Conservation (phyloP, 1,284 basidiomycete species). For the Paramarasmius palmivorus region DNA sequence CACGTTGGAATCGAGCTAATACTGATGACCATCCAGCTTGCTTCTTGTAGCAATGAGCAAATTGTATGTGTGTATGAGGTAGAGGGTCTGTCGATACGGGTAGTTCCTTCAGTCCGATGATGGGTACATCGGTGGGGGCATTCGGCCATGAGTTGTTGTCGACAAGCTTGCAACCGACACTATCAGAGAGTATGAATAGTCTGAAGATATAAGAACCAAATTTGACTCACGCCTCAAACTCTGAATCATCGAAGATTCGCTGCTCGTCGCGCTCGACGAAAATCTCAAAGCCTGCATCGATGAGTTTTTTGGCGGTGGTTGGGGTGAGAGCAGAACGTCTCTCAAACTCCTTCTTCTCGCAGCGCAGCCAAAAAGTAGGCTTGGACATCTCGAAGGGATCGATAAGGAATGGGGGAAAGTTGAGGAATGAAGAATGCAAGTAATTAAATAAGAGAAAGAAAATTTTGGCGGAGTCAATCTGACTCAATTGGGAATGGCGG, state of each 20-base stretch:
- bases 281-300: conserved; percentile 91
- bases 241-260: conserved; percentile 92
- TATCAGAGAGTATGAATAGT: conserved; percentile 29
- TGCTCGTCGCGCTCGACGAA: conserved; percentile 93
- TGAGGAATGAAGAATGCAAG: background rate
- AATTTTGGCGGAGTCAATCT: background rate
- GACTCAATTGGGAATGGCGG: background rate
- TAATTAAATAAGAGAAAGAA: background rate
- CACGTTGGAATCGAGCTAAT: conserved; percentile 85
- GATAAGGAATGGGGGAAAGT: background rate
- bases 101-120: conserved; percentile 97
- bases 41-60: conserved; percentile 98
- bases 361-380: conserved; percentile 80
- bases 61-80: conserved; percentile 96
- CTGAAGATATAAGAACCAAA: conserved; percentile 1
- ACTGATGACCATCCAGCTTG: conserved; percentile 94
- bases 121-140: conserved; percentile 76
- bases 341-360: conserved; percentile 95
- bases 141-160: conserved; percentile 89
- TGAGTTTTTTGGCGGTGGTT: conserved; percentile 86
- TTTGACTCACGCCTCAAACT: conserved; percentile 84
- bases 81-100: conserved; percentile 80
- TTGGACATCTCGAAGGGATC: conserved; percentile 35
- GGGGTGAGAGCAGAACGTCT: conserved; percentile 93
- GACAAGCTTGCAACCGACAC: conserved; percentile 89